A percentile compares a stretch with the other conserved stretches of the same genome.
These are phyloP conservation scores for Neonectria punicea DNA, from an alignment of 2,329 filamentous ascomycete genomes.

Conservation along the genomic window DNA sequence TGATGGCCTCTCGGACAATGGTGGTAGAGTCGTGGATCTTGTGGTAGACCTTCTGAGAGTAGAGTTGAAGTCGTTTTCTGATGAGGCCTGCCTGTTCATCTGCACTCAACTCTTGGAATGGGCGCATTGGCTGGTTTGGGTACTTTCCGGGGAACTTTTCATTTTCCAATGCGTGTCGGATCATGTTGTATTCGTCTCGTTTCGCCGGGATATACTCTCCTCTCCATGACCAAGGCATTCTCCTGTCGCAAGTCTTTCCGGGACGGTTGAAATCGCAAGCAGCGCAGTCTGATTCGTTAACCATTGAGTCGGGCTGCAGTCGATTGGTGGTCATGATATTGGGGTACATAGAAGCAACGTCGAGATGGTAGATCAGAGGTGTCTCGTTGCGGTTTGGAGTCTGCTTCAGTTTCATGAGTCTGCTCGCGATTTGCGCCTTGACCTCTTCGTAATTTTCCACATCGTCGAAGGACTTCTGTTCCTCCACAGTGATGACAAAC, in stretches of 20 bases:
- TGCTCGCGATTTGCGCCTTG: conserved; percentile 81
- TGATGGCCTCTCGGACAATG: conserved; percentile 94
- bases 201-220: conserved; percentile 97
- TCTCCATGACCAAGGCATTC: conserved; percentile 97
- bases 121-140: conserved; percentile 74
- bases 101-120: conserved; percentile 81
- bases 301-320: conserved; percentile 98
- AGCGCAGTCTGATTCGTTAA: conserved; percentile 93
- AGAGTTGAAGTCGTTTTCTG: conserved; percentile 88
- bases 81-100: conserved; percentile 86
- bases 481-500: conserved; percentile 87
- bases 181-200: conserved; percentile 99
- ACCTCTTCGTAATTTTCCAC: conserved; percentile 86
- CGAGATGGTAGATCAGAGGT: conserved; percentile 96
- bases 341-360: conserved; percentile 99
- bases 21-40: conserved; percentile 97
- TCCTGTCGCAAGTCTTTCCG: conserved; percentile 94
- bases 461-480: conserved; percentile 83
- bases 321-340: conserved; percentile 99
- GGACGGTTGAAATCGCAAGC: conserved; percentile 98
- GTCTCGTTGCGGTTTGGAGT: conserved; percentile 87
- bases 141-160: conserved; percentile 88
- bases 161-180: conserved; percentile 88
- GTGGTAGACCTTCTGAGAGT: conserved; percentile 99
- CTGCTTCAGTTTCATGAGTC: conserved; percentile 77